Conservation (phyloP, 352 stramenopile species). For the Phytophthora aleatoria region DNA sequence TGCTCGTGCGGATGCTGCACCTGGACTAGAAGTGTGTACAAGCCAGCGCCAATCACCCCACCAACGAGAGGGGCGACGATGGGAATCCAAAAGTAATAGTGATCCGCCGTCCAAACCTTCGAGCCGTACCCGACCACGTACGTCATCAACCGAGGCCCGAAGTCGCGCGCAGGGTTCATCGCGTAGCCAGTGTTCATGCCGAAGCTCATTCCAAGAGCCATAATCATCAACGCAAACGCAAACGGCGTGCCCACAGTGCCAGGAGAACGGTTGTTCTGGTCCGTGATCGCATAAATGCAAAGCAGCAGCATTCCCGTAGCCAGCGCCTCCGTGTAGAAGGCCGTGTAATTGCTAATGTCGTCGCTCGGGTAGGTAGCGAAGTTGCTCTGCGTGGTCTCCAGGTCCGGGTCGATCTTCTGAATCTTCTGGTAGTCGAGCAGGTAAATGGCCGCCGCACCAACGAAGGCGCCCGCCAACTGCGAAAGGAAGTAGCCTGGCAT, state of each 20-base stretch:
- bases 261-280: slow-evolving; percentile 22
- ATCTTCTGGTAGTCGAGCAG: slow-evolving; percentile 32
- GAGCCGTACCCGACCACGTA: slow-evolving; percentile 20
- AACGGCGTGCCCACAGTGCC: slow-evolving; percentile 21
- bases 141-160: slow-evolving; percentile 20
- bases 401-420: slow-evolving; percentile 14
- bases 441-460: slow-evolving; percentile 21
- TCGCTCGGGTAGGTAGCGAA: slow-evolving; percentile 28
- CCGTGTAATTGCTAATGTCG: slow-evolving; percentile 28
- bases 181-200: slow-evolving; percentile 30
- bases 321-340: slow-evolving; percentile 24
- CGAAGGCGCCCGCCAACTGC: slow-evolving; percentile 16
- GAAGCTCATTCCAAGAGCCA: slow-evolving; percentile 25
- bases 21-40: slow-evolving; percentile 21
- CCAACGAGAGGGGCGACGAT: slow-evolving; percentile 14
- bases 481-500: slow-evolving; percentile 22
- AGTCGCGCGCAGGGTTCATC: slow-evolving; percentile 27
- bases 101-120: slow-evolving; percentile 16
- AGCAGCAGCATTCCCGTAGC: slow-evolving; percentile 21
- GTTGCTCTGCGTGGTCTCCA: slow-evolving; percentile 20
- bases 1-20: slow-evolving; percentile 20
- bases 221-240: slow-evolving; percentile 24
- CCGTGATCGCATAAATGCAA: slow-evolving; percentile 28
- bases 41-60: slow-evolving; percentile 13
- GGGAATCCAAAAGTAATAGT: slow-evolving; percentile 28